phyloP scores from a whole-genome alignment of 805 yeast species.

The Schizosaccharomyces lindneri region DNA sequence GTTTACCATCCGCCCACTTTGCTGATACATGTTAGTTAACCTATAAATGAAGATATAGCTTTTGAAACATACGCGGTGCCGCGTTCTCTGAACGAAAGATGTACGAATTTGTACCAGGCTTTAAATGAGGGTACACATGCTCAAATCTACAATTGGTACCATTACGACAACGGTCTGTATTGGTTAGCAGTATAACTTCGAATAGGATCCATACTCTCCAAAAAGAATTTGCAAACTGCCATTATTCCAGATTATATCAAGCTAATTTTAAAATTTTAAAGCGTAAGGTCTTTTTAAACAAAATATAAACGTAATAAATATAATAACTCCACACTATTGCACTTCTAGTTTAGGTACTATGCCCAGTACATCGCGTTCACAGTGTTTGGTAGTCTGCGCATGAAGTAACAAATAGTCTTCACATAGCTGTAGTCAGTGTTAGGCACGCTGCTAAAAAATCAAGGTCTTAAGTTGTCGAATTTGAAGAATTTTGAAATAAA shows the following conservation, averaged over 20 bases:
- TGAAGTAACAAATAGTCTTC: too few relatives aligned
- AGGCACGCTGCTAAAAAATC: neutral
- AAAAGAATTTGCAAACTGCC: neutral
- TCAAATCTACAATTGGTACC: neutral
- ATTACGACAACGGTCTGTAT: neutral
- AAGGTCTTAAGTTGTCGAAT: neutral
- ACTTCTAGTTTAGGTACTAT: too few relatives aligned
- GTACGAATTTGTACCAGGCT: neutral
- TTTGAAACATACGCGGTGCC: neutral
- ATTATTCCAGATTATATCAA: neutral
- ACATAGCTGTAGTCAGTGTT: too few relatives aligned
- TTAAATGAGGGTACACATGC: neutral
- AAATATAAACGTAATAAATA: too few relatives aligned
- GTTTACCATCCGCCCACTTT: neutral
- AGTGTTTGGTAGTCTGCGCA: too few relatives aligned
- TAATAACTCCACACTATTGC: too few relatives aligned
- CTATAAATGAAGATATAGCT: neutral
- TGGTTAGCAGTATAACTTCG: neutral
- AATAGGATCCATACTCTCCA: neutral
- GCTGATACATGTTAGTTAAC: neutral
- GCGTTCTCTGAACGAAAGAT: neutral
- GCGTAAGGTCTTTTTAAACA: neutral
- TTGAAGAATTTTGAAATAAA: neutral
- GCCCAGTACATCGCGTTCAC: too few relatives aligned
- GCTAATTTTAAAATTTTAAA: neutral